Conservation (phyloP, 768 basidiomycete species). For the Paxillus ammoniavirescens region DNA sequence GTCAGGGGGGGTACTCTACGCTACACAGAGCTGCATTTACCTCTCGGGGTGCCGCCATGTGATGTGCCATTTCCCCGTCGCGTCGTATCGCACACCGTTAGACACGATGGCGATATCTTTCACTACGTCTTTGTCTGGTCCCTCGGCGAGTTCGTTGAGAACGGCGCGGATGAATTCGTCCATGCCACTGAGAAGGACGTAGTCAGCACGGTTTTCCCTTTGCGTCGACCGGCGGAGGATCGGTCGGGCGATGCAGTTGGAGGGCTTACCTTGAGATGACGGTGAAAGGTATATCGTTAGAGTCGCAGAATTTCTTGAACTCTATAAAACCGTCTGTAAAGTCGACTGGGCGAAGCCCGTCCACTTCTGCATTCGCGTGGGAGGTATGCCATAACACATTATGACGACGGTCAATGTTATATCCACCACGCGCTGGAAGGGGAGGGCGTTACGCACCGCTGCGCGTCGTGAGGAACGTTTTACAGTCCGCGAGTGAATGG, state of each 20-base stretch:
- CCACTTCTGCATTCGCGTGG: constrained; percentile 5
- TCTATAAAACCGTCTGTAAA: constrained; percentile 67
- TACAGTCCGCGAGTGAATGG: constrained; percentile 84
- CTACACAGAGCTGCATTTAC: constrained; percentile 36
- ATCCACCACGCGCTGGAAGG: neutral
- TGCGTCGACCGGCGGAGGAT: no score
- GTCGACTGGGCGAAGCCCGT: constrained; percentile 9
- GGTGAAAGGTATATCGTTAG: constrained; percentile 79
- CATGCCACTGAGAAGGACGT: constrained; percentile 45
- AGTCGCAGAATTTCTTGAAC: constrained; percentile 84
- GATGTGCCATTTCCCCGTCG: constrained; percentile 66
- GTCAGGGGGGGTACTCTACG: constrained; percentile 1
- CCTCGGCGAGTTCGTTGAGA: constrained; percentile 74
- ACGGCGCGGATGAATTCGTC: constrained; percentile 93
- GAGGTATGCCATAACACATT: no score
- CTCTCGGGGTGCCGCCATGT: constrained; percentile 87
- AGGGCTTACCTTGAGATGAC: constrained; percentile 81
- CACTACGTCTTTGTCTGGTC: constrained; percentile 15
- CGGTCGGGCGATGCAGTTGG: no score
- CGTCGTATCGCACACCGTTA: constrained; percentile 80
- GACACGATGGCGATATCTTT: constrained; percentile 86
- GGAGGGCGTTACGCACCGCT: constrained; percentile 34
- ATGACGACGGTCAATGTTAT: no score
- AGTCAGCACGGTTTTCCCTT: neutral
- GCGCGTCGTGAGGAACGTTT: constrained; percentile 67